Percentiles rank a stretch among this genome's conserved stretches.
phyloP scores from a whole-genome alignment of 75 land plant genomes.

The Ceratopteris richardii region DNA sequence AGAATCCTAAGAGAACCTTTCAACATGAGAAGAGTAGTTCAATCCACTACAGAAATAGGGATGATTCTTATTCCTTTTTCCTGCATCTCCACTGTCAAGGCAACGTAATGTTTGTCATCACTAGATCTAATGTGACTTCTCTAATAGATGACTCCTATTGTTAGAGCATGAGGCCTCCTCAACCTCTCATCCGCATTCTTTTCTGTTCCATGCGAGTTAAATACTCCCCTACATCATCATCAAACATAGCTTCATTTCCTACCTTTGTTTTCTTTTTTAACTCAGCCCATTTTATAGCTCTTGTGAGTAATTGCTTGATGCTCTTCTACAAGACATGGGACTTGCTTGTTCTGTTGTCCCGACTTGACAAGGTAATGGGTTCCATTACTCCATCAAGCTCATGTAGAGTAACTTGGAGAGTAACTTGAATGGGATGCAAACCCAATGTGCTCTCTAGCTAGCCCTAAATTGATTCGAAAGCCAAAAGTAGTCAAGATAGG shows the following conservation, averaged over 20 bases:
- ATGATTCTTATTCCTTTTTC: slow-evolving; percentile 93
- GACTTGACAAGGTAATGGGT: slow-evolving; percentile 95
- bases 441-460: slow-evolving; percentile 94
- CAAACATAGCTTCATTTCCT: too few relatives aligned
- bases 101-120: slow-evolving; percentile 94
- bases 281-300: slow-evolving; percentile 91
- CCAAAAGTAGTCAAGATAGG: slow-evolving; percentile 92
- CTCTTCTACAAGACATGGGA: slow-evolving; percentile 98
- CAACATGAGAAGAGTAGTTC: slow-evolving; percentile 86
- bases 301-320: slow-evolving; percentile 92
- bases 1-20: slow-evolving; percentile 73
- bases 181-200: slow-evolving; percentile 62
- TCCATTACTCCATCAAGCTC: slow-evolving; percentile 99
- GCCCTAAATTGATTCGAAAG: slow-evolving; percentile 97
- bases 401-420: slow-evolving; percentile 93
- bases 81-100: slow-evolving; percentile 96
- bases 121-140: slow-evolving; percentile 98
- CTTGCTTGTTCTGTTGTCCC: slow-evolving; percentile 91
- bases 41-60: slow-evolving; percentile 91
- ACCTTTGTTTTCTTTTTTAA: slow-evolving; percentile 84
- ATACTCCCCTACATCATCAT: too few relatives aligned
- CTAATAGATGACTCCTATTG: slow-evolving; percentile 74
- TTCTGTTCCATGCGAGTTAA: slow-evolving; percentile 96
- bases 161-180: slow-evolving; percentile 56
- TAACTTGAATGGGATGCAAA: slow-evolving; percentile 96